Evolutionary conservation across 306 rosid genomes (phyloP).

Genomic region (Rubus idaeus): DNA sequence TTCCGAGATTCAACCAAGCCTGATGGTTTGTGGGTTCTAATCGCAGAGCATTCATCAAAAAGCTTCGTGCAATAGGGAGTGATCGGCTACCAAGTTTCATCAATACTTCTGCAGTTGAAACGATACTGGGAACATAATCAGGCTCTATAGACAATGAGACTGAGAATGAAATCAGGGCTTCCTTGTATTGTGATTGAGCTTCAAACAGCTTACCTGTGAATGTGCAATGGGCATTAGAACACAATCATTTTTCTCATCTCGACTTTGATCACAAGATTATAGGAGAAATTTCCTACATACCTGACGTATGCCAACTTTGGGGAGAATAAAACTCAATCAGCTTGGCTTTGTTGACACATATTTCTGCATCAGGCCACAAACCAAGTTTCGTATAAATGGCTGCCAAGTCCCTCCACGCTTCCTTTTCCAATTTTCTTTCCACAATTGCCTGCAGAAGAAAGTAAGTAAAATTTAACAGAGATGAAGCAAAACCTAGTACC

Average conservation of each 20-base stretch:
- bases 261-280: background rate
- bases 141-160: constrained; percentile 66
- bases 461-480: background rate
- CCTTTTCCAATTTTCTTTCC: constrained; percentile 55
- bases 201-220: constrained; percentile 58
- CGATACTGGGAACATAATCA: constrained; percentile 67
- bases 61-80: constrained; percentile 73
- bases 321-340: constrained; percentile 56
- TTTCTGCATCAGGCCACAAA: constrained; percentile 71
- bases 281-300: constrained; percentile 23
- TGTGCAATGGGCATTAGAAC: constrained; percentile 8
- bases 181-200: constrained; percentile 54
- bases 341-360: constrained; percentile 66
- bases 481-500: background rate
- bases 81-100: constrained; percentile 56
- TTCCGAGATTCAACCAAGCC: constrained; percentile 76
- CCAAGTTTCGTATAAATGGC: constrained; percentile 57
- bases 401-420: constrained; percentile 84
- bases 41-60: constrained; percentile 67
- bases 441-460: constrained; percentile 47
- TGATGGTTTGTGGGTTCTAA: constrained; percentile 75
- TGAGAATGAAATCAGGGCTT: constrained; percentile 70
- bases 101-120: constrained; percentile 65
- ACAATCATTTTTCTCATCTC: background rate
- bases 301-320: constrained; percentile 70